phyloP scores from a whole-genome alignment of 192 early-diverging fungal species.

The Coemansia sp. region DNA sequence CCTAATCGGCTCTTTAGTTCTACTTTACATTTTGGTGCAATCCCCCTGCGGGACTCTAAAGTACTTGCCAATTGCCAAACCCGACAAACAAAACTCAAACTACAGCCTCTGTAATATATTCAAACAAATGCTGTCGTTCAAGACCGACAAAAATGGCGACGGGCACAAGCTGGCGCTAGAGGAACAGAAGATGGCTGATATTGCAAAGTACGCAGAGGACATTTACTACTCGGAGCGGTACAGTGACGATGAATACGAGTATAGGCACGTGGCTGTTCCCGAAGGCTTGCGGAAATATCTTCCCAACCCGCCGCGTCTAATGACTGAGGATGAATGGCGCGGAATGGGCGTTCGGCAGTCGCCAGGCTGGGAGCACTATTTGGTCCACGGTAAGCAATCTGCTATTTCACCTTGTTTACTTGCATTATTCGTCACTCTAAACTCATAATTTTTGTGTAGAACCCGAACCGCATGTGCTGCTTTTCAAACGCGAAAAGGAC shows the following conservation, averaged over 20 bases:
- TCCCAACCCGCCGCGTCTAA: slow-evolving; percentile 36
- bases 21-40: too few relatives aligned
- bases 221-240: slow-evolving; percentile 55
- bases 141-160: slow-evolving; percentile 23
- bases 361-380: slow-evolving; percentile 50
- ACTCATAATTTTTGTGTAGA: slow-evolving; percentile 9
- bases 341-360: slow-evolving; percentile 52
- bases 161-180: slow-evolving; percentile 22
- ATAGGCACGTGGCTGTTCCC: slow-evolving; percentile 51
- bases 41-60: too few relatives aligned
- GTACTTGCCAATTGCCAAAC: too few relatives aligned
- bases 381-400: slow-evolving; percentile 40
- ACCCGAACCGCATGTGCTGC: slow-evolving; percentile 52
- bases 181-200: slow-evolving; percentile 28
- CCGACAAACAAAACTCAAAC: neutral
- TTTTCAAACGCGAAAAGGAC: slow-evolving; percentile 49
- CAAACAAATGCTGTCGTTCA: slow-evolving; percentile 27
- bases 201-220: slow-evolving; percentile 27
- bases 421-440: neutral
- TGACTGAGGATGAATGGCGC: slow-evolving; percentile 45
- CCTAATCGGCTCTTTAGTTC: too few relatives aligned
- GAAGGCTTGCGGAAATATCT: slow-evolving; percentile 48
- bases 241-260: slow-evolving; percentile 46
- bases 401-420: neutral
- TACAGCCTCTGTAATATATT: neutral